Evolutionary conservation across 805 yeast species (phyloP).

Genomic region (Candida rishiriensis): DNA sequence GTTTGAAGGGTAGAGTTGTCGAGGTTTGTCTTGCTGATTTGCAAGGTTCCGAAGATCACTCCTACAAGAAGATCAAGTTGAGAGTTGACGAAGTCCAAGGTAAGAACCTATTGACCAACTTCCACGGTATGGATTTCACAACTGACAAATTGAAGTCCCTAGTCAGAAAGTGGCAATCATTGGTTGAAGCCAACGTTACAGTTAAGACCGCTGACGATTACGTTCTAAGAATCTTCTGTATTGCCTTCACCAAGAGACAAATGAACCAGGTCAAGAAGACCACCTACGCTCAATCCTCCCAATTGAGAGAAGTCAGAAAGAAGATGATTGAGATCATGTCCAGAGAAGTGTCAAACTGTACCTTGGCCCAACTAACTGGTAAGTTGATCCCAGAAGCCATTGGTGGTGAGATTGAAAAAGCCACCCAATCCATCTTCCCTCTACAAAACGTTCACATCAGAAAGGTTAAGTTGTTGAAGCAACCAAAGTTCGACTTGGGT

Average conservation of each 20-base stretch:
- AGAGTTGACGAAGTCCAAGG: slow-evolving; percentile 99
- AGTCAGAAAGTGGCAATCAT: slow-evolving; percentile 98
- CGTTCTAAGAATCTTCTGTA: slow-evolving; percentile 92
- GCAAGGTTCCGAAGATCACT: slow-evolving; percentile 98
- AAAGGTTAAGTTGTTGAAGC: slow-evolving; percentile 97
- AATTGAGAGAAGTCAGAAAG: slow-evolving; percentile 96
- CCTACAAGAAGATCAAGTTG: slow-evolving; percentile 94
- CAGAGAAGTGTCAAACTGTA: slow-evolving; percentile 92
- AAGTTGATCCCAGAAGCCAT: slow-evolving; percentile 98
- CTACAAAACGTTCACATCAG: slow-evolving; percentile 98
- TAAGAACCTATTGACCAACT: slow-evolving; percentile 97
- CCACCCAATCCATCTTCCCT: slow-evolving; percentile 92
- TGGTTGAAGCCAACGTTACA: slow-evolving; percentile 96
- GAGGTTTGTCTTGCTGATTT: slow-evolving; percentile 96
- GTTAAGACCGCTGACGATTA: slow-evolving; percentile 98
- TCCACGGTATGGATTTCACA: slow-evolving; percentile 99
- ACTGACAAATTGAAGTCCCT: slow-evolving; percentile 95
- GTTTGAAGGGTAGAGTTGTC: slow-evolving; percentile 95
- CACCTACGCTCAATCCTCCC: slow-evolving; percentile 95
- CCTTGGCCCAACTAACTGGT: slow-evolving; percentile 93
- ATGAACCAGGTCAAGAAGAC: slow-evolving; percentile 97
- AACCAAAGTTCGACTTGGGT: slow-evolving; percentile 98
- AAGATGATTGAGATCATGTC: slow-evolving; percentile 94
- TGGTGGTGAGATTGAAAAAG: slow-evolving; percentile 97
- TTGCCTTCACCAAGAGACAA: slow-evolving; percentile 98